Evolutionary conservation across 2,329 filamentous ascomycete species (phyloP).

Genomic region (Phialocephala subalpina): DNA sequence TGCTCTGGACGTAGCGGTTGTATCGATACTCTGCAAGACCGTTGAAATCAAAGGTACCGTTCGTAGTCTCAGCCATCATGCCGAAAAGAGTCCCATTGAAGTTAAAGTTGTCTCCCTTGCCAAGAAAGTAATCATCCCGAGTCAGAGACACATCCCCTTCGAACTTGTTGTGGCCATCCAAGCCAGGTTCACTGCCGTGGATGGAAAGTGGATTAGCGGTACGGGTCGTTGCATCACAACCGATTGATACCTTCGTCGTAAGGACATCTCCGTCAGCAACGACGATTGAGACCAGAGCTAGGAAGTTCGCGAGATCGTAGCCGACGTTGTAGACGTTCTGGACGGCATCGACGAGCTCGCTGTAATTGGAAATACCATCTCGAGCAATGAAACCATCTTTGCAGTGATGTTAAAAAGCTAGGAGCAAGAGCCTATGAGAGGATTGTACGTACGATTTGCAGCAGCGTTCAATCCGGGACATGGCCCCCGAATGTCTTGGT

Average conservation of each 20-base stretch:
- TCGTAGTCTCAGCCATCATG: conserved; percentile 38
- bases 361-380: conserved; percentile 45
- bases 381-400: conserved; percentile 46
- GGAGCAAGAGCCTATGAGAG: too few relatives aligned
- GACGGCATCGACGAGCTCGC: conserved; percentile 39
- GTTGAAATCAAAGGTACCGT: conserved; percentile 46
- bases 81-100: conserved; percentile 44
- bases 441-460: conserved; percentile 46
- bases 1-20: conserved; percentile 42
- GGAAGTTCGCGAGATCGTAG: conserved; percentile 30
- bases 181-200: conserved; percentile 34
- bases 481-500: conserved; percentile 49
- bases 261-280: conserved; percentile 35
- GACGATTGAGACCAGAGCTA: conserved; percentile 34
- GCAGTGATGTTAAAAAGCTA: too few relatives aligned
- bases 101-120: conserved; percentile 32
- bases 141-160: conserved; percentile 35
- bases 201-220: conserved; percentile 35
- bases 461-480: conserved; percentile 51
- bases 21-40: conserved; percentile 37
- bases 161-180: conserved; percentile 38
- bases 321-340: conserved; percentile 39
- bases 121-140: conserved; percentile 39
- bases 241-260: conserved; percentile 37
- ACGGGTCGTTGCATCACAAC: conserved; percentile 40